Evolutionary conservation across 73 alveolate genomes (phyloP).

Genomic region (Symbiodinium pilosum): DNA sequence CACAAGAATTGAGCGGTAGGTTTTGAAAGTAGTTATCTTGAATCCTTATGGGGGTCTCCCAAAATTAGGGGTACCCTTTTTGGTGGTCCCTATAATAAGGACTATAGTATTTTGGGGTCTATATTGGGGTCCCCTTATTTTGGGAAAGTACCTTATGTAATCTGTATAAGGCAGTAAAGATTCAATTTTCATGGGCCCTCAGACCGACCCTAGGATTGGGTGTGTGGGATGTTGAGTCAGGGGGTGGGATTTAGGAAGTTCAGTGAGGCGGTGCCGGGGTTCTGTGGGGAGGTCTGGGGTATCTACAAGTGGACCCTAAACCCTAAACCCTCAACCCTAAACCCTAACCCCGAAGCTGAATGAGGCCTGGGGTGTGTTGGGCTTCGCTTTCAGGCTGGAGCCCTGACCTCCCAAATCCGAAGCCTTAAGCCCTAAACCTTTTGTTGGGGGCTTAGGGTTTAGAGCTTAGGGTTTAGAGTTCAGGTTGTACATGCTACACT

Average conservation of each 20-base stretch:
- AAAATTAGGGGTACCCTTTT: not conserved
- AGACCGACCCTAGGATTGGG: too few species aligned
- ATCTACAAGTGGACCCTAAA: not conserved
- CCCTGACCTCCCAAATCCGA: not conserved
- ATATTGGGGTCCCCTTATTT: too few species aligned
- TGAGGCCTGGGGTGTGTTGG: not conserved
- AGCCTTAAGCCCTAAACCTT: not conserved
- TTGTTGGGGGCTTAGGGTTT: not conserved
- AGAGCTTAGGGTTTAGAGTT: not conserved
- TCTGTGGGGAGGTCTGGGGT: too few species aligned
- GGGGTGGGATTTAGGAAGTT: too few species aligned
- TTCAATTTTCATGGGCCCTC: too few species aligned
- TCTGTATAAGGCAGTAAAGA: too few species aligned
- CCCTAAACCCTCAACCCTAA: not conserved
- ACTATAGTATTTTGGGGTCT: too few species aligned
- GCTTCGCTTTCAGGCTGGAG: not conserved
- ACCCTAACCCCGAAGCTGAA: not conserved
- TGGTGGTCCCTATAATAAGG: too few species aligned
- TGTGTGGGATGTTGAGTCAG: too few species aligned
- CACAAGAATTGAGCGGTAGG: not conserved
- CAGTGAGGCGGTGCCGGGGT: too few species aligned
- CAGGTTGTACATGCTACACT: not conserved
- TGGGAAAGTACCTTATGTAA: too few species aligned
- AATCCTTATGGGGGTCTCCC: not conserved
- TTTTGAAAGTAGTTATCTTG: too few species aligned